Conservation (phyloP, 1,284 basidiomycete species). For the Testicularia cyperi region DNA sequence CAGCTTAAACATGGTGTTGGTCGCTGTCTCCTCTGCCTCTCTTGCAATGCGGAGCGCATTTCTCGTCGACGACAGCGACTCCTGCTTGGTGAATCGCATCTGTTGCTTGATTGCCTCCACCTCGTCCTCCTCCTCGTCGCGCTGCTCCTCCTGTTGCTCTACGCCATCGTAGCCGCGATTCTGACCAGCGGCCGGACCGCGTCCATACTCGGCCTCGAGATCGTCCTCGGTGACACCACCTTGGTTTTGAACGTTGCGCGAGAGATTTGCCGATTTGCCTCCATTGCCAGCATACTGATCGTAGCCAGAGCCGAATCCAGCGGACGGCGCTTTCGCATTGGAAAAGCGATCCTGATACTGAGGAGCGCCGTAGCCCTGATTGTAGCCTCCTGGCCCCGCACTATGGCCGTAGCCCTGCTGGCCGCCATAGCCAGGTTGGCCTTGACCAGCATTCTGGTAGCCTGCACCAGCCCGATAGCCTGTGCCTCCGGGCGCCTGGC, state of each 20-base stretch:
- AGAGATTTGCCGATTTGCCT: slow-evolving; percentile 13
- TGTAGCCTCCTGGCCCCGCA: slow-evolving; percentile 5
- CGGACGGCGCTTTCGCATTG: slow-evolving; percentile 35
- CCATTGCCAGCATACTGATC: slow-evolving; percentile 28
- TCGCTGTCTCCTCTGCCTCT: slow-evolving; percentile 93
- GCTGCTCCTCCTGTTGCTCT: slow-evolving; percentile 62
- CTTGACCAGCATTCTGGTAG: slow-evolving; percentile 1
- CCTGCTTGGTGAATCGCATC: slow-evolving; percentile 87
- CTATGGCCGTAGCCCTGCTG: not conserved
- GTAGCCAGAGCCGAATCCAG: slow-evolving; percentile 40
- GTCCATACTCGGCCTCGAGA: slow-evolving; percentile 55
- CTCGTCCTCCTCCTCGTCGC: slow-evolving; percentile 83
- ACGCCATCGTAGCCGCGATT: slow-evolving; percentile 34
- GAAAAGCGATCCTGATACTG: slow-evolving; percentile 34
- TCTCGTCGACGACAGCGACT: slow-evolving; percentile 82
- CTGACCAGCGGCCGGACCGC: slow-evolving; percentile 15
- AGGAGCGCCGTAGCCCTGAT: slow-evolving; percentile 5
- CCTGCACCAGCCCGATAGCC: slow-evolving; percentile 1
- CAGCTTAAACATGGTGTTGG: slow-evolving; percentile 79
- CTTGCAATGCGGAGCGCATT: slow-evolving; percentile 90
- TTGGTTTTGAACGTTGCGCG: slow-evolving; percentile 11
- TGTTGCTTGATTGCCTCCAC: slow-evolving; percentile 94
- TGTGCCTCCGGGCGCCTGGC: too few relatives aligned
- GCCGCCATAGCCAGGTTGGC: slow-evolving; percentile 3
- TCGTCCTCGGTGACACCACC: slow-evolving; percentile 36